Evolutionary conservation across 345 rosid species (phyloP).

Genomic region (Raphanus raphanistrum): DNA sequence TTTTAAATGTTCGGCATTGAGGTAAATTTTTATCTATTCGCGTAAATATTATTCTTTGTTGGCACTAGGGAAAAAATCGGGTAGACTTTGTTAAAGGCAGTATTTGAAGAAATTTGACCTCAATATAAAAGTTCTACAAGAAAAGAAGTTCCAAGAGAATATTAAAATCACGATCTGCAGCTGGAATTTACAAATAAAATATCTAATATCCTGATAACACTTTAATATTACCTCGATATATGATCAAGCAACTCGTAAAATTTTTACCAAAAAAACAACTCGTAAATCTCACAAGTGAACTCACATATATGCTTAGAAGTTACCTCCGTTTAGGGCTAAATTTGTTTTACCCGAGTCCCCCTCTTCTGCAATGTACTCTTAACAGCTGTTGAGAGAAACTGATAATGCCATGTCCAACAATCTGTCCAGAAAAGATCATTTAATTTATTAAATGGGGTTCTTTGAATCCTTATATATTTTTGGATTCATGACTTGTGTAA

Average conservation of each 20-base stretch:
- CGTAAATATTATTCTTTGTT: neutral
- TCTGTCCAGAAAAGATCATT: neutral
- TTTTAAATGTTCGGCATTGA: slow-evolving; percentile 23
- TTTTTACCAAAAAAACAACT: too few relatives aligned
- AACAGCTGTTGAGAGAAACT: neutral
- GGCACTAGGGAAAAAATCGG: neutral
- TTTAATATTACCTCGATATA: neutral
- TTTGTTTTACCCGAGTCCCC: neutral
- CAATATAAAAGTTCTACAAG: neutral
- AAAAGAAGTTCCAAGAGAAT: neutral
- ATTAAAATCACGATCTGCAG: slow-evolving; percentile 11
- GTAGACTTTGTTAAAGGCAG: slow-evolving; percentile 21
- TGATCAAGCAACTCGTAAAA: slow-evolving; percentile 12
- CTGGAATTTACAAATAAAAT: neutral
- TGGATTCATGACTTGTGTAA: neutral
- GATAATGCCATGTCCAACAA: neutral
- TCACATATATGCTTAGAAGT: neutral
- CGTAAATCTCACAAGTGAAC: neutral
- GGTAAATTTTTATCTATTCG: slow-evolving; percentile 11
- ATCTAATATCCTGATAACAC: neutral
- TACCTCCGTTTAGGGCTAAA: neutral
- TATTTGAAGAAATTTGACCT: slow-evolving; percentile 15
- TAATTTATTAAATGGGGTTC: neutral
- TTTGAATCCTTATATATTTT: neutral
- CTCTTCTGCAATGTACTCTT: neutral